These are phyloP conservation scores for Phaffomyces thermotolerans DNA, from an alignment of 805 yeast genomes.

Conservation along the genomic window DNA sequence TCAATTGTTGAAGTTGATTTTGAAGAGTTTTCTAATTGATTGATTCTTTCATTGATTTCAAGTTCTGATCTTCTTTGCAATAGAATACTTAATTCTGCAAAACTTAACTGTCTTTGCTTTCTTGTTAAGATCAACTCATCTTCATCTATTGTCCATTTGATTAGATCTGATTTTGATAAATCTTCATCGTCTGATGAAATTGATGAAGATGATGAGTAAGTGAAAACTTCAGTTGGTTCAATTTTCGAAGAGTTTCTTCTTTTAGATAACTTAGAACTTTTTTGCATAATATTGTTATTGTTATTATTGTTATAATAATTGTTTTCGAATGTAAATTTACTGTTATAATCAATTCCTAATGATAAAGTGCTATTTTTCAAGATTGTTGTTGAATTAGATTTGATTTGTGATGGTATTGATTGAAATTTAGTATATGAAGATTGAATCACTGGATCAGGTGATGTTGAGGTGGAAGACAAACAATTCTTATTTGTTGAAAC, in stretches of 20 bases:
- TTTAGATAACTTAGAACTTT: neutral
- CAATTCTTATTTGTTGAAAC: neutral
- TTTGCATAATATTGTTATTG: neutral
- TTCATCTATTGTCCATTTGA: constrained; percentile 51
- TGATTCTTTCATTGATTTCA: constrained; percentile 64
- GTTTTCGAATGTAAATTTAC: constrained; percentile 1
- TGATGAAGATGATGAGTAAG: constrained; percentile 6
- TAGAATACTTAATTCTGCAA: constrained; percentile 67
- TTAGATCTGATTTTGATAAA: neutral
- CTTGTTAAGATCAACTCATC: constrained; percentile 57
- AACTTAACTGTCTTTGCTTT: constrained; percentile 49
- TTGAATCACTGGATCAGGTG: constrained; percentile 5
- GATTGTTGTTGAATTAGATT: neutral
- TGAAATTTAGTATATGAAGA: constrained; percentile 7
- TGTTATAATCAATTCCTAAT: constrained; percentile 2
- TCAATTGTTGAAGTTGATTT: neutral
- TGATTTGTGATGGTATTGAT: constrained; percentile 4
- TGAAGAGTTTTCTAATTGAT: constrained; percentile 28
- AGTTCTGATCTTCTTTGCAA: constrained; percentile 66
- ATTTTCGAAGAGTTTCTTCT: constrained; percentile 7
- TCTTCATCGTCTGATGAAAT: constrained; percentile 11
- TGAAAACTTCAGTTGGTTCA: constrained; percentile 4
- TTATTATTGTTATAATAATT: no score
- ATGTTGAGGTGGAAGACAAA: constrained; percentile 3
- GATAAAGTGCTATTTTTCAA: neutral